A percentile compares a stretch with the other conserved stretches of the same genome.
Conservation (phyloP, 2,329 filamentous ascomycete species). For the Neoscytalidium dimidiatum region DNA sequence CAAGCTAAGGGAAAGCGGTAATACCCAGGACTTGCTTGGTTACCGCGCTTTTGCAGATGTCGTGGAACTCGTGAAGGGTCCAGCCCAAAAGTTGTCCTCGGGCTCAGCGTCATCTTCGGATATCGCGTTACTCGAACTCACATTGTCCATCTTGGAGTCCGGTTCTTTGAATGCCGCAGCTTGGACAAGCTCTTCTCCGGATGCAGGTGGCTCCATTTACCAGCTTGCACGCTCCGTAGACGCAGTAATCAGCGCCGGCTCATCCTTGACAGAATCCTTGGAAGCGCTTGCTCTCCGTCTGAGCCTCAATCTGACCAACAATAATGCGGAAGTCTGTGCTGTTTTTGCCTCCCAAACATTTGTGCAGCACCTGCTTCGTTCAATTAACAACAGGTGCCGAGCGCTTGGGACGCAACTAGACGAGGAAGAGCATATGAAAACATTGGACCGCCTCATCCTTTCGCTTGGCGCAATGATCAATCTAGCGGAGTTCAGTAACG, state of each 20-base stretch:
- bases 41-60: conserved; percentile 37
- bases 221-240: conserved; percentile 33
- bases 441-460: conserved; percentile 72
- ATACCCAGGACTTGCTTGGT: conserved; percentile 51
- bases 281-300: conserved; percentile 60
- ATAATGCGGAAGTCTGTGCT: conserved; percentile 68
- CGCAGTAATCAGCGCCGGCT: neutral
- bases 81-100: neutral
- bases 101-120: conserved; percentile 24
- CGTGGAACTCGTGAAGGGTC: conserved; percentile 43
- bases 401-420: conserved; percentile 33
- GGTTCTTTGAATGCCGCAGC: conserved; percentile 3
- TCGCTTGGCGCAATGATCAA: conserved; percentile 85
- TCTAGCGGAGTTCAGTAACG: conserved; percentile 74
- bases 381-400: conserved; percentile 31
- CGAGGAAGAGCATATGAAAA: conserved; percentile 55
- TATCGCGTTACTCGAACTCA: conserved; percentile 36
- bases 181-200: conserved; percentile 25
- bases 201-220: conserved; percentile 44
- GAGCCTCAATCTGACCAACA: conserved; percentile 84
- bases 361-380: conserved; percentile 42
- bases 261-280: neutral
- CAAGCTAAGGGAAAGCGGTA: conserved; percentile 52
- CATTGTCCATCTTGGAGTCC: conserved; percentile 58
- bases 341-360: conserved; percentile 62